phyloP scores from a whole-genome alignment of 495 filamentous ascomycete genomes.

The Aspergillus baeticus region DNA sequence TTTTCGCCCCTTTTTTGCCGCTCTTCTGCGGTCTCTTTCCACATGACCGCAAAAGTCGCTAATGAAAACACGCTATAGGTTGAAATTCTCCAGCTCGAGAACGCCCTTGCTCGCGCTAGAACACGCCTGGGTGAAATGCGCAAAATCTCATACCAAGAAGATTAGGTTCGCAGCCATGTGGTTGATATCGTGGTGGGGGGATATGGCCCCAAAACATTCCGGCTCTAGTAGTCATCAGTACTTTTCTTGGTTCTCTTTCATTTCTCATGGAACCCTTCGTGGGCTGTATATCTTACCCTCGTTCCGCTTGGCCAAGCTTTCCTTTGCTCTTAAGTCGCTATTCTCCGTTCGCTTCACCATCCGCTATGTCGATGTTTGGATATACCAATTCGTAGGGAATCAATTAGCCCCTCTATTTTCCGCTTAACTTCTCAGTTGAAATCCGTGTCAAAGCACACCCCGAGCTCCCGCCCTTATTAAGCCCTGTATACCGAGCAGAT shows the following conservation, averaged over 20 bases:
- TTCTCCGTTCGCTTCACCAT: conserved; percentile 3
- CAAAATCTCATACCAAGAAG: conserved; percentile 95
- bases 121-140: conserved; percentile 93
- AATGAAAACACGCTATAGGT: conserved; percentile 55
- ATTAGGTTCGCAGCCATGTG: conserved; percentile 34
- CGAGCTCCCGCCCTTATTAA: too few species aligned
- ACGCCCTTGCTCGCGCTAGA: conserved; percentile 75
- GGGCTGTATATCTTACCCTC: conserved; percentile 3
- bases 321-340: neutral
- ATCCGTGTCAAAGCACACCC: too few species aligned
- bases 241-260: neutral
- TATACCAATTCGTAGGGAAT: conserved; percentile 9
- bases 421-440: too few species aligned
- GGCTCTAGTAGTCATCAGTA: neutral
- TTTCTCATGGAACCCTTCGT: neutral
- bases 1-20: conserved; percentile 3
- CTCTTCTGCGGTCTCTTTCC: conserved; percentile 7
- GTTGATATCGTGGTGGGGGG: neutral
- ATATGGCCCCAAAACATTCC: neutral
- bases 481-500: too few species aligned
- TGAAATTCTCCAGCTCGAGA: conserved; percentile 95
- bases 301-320: neutral
- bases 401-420: too few species aligned
- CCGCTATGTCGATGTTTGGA: conserved; percentile 12
- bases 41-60: neutral